phyloP scores from a whole-genome alignment of 2,329 filamentous ascomycete species.

The Fusarium verrucosum region DNA sequence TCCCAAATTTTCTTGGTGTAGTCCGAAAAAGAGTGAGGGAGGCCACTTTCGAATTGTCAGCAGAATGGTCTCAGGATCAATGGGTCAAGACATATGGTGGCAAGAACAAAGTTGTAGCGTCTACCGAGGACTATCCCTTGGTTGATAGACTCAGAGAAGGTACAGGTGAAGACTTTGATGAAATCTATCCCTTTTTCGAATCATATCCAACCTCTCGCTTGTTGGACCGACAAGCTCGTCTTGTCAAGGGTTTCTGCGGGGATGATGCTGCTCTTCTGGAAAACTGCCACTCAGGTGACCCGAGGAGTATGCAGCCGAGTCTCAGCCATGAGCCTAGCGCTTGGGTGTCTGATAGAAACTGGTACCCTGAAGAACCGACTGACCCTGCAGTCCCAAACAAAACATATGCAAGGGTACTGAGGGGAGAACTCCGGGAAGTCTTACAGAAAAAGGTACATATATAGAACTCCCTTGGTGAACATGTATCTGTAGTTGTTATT shows the following conservation, averaged over 20 bases:
- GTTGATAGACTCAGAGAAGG: not conserved
- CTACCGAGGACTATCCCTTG: not conserved
- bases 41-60: not conserved
- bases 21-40: not conserved
- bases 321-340: not conserved
- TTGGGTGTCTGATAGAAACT: constrained; percentile 15
- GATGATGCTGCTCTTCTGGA: not conserved
- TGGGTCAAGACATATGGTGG: not conserved
- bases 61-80: not conserved
- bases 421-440: not conserved
- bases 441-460: not conserved
- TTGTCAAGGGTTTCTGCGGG: not conserved
- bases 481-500: too few species aligned
- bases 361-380: not conserved
- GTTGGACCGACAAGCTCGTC: not conserved
- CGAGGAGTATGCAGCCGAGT: accelerated
- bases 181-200: not conserved
- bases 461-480: not conserved
- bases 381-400: not conserved
- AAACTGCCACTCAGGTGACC: not conserved
- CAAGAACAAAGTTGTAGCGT: not conserved
- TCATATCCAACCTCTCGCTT: not conserved
- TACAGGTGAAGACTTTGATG: not conserved
- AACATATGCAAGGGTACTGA: not conserved
- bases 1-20: not conserved